Evolutionary conservation across 805 yeast genomes (phyloP), one percentile per base, ranked within the genome.

Genomic region (Kodamaea jinghongensis): DNA sequence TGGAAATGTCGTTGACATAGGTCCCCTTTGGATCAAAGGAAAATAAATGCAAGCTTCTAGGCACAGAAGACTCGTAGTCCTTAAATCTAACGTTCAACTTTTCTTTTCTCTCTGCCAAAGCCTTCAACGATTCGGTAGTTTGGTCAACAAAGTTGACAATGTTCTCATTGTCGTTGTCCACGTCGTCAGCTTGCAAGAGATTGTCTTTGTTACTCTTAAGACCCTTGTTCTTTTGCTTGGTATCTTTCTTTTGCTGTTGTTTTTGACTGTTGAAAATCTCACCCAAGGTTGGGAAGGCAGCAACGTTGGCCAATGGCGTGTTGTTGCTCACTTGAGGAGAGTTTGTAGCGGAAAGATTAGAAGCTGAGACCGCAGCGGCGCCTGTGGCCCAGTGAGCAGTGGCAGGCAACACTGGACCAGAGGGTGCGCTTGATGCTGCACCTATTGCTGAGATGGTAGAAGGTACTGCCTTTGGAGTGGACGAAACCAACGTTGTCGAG

Each of bases 351-450:
- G 61, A 57, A 20, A 20, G 23, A 20, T 20, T 20, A 6, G 33
- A 13, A 6, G 33, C 14, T 2, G 33, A 22, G 12, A 36, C 36
- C 10, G 46, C 49, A 10, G 55, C 43, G 27, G 45, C 42, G 38
- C 49, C 42, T 43, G 58, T 61, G 5, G 70, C 69, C 90, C 90
- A 83, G 3, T 84, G 78, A 1, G 83, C 86, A 13, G 88, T 75
- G 1, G 83, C 74, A 6, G 93, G 93, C 37, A 86, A 70, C 3
- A 81, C 75, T 3, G 78, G 73, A 4, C 60, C 64, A 26, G 56
- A 60, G n/a, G 41, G 47, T 13, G 53, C 47, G 13, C 36, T 43
- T 12, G 48, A 29, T 16, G 54, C 46, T 14, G 28, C 17, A 14
- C 29, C 30, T 3, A 31, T 6, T 9, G 12, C 9, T 3, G 32